Evolutionary conservation across 164 flowering plant species (phyloP), one percentile per base, ranked within the genome.

Genomic region (Warburgia ugandensis): DNA sequence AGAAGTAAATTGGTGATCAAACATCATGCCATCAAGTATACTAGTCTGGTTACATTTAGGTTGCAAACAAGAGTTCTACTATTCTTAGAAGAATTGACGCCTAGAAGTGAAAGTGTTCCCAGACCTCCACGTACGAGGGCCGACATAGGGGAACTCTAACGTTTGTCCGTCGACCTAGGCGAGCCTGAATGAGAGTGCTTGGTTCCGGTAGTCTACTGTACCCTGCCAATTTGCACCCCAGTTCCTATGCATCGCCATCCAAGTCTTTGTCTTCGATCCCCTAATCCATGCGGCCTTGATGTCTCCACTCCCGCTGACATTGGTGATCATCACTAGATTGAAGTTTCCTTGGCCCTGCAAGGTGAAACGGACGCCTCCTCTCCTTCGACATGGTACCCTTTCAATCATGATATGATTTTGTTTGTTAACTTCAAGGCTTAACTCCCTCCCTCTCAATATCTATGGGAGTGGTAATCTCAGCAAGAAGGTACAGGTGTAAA

Each of bases 211-310:
- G 29, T 82, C 80, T 0, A 47, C 32, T 53, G 43, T 50, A 73
- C 73, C 74, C 35, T 82, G 87, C 96, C 94, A 87, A 40, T 82
- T 80, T 0, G 82, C 86, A 1, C 96, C 96, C 94, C 96, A 87
- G 42, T 87, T 87, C 31, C 94, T 63, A 25, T 63, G 69, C 94
- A 87, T 73, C 42, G 77, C 43, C 14, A 70, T 51, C 96, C 94
- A 84, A 22, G 49, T 33, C 45, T 56, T 60, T 8, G 66, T 54
- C 50, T 35, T 61, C 0, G 84, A 70, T 0, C 76, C 79, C 54
- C 68, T 77, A 3, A 84, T 53, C 90, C 74, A 77, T 21, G 72
- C 83, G 12, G 75, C 81, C 62, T 54, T 77, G 21, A 82, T 63
- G 32, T 73, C 81, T 0, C 96, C 96, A 29, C 86, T 68, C 6